These are phyloP conservation scores for Senna tora DNA, from an alignment of 306 rosid genomes.

Conservation along the genomic window DNA sequence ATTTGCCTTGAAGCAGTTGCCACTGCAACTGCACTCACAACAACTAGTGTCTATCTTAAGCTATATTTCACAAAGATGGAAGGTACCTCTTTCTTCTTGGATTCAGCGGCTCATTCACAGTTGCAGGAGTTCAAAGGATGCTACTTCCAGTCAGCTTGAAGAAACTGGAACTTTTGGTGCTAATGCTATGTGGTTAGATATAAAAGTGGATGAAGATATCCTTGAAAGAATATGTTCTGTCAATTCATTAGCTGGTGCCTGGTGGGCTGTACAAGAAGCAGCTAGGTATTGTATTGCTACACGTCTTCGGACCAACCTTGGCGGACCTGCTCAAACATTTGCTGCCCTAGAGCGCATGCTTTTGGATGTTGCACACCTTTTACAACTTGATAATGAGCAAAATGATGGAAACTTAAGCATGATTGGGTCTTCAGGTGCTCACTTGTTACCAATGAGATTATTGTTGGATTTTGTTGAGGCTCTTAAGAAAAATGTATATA, in stretches of 20 bases:
- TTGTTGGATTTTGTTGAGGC: slow-evolving; percentile 91
- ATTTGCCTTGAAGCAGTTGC: slow-evolving; percentile 87
- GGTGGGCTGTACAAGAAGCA: slow-evolving; percentile 97
- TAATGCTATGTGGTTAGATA: slow-evolving; percentile 66
- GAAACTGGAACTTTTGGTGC: slow-evolving; percentile 63
- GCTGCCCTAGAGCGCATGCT: slow-evolving; percentile 96
- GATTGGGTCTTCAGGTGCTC: slow-evolving; percentile 96
- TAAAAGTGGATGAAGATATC: slow-evolving; percentile 74
- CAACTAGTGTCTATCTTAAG: slow-evolving; percentile 91
- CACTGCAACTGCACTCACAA: slow-evolving; percentile 76
- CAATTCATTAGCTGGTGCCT: slow-evolving; percentile 87
- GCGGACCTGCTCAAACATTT: slow-evolving; percentile 98
- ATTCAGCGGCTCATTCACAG: slow-evolving; percentile 84
- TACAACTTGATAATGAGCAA: slow-evolving; percentile 89
- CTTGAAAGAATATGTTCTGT: slow-evolving; percentile 74
- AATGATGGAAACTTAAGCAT: slow-evolving; percentile 87
- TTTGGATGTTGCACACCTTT: slow-evolving; percentile 79
- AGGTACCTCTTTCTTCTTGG: slow-evolving; percentile 94
- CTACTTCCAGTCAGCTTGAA: slow-evolving; percentile 61
- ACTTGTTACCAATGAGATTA: slow-evolving; percentile 88
- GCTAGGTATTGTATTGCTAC: slow-evolving; percentile 86
- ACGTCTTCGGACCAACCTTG: slow-evolving; percentile 92
- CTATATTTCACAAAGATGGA: slow-evolving; percentile 94
- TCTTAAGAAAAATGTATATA: slow-evolving; percentile 89
- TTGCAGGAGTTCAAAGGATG: slow-evolving; percentile 72